Percentiles rank a stretch among this genome's conserved stretches.
These are phyloP conservation scores for Castanopsis chinensis DNA, from an alignment of 306 rosid genomes.

Conservation along the genomic window DNA sequence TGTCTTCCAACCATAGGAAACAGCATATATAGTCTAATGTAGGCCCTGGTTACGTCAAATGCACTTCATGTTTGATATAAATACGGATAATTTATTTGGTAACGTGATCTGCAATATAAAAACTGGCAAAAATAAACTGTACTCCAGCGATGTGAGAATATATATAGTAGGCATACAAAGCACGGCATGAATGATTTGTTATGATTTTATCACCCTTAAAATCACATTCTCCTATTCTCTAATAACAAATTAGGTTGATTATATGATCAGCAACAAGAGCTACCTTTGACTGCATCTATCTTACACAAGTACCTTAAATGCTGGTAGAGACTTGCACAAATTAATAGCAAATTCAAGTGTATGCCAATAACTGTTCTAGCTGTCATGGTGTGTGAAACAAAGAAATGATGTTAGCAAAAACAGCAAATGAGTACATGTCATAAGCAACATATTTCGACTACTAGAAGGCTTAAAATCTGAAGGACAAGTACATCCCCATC, in stretches of 20 bases:
- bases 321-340: neutral
- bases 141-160: neutral
- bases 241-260: neutral
- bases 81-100: constrained; percentile 29
- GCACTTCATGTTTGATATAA: constrained; percentile 22
- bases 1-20: constrained; percentile 19
- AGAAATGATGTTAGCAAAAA: neutral
- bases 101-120: constrained; percentile 25
- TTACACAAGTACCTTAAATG: neutral
- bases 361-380: neutral
- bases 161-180: neutral
- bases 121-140: constrained; percentile 3
- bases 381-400: neutral
- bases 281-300: neutral
- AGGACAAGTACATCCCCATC: too few relatives aligned
- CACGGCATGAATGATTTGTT: constrained; percentile 25
- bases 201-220: neutral
- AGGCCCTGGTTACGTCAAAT: constrained; percentile 29
- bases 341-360: too few relatives aligned
- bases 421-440: neutral
- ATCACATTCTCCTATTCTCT: neutral
- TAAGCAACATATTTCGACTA: too few relatives aligned
- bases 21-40: constrained; percentile 20
- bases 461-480: too few relatives aligned
- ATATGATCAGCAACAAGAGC: neutral